Conservation (phyloP, 1,139 yeast genomes). For the Sugiyamaella sp. region DNA sequence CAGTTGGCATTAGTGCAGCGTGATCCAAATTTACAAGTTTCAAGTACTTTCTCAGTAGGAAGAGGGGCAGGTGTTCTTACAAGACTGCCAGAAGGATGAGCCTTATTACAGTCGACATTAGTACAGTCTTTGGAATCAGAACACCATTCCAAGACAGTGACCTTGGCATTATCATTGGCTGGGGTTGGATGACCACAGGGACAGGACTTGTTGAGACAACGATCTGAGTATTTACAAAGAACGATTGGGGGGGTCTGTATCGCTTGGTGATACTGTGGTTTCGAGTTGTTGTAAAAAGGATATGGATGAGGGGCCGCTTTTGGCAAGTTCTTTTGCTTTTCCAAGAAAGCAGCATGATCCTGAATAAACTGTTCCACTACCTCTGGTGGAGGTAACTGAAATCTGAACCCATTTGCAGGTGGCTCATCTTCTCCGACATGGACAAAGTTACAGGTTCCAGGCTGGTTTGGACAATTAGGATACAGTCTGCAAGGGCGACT, state of each 20-base stretch:
- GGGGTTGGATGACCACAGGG: constrained; percentile 94
- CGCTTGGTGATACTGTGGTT: not conserved
- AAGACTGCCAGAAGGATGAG: constrained; percentile 73
- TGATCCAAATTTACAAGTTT: constrained; percentile 78
- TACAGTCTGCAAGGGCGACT: constrained; percentile 72
- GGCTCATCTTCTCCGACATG: constrained; percentile 85
- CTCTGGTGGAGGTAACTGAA: constrained; percentile 17
- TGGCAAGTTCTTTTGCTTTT: constrained; percentile 2
- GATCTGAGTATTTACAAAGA: constrained; percentile 72
- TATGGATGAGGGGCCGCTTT: not conserved
- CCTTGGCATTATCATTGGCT: constrained; percentile 72
- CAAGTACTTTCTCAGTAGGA: constrained; percentile 46
- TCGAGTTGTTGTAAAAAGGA: constrained; percentile 8
- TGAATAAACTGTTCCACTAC: not conserved
- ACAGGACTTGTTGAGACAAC: constrained; percentile 76
- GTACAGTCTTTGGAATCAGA: constrained; percentile 65
- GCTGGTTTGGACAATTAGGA: constrained; percentile 77
- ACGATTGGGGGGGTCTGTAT: constrained; percentile 20
- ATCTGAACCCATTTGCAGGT: constrained; percentile 25
- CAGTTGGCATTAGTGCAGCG: constrained; percentile 78
- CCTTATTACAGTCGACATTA: constrained; percentile 63
- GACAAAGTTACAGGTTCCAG: constrained; percentile 79
- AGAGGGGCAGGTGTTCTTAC: constrained; percentile 36
- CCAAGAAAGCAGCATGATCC: constrained; percentile 7
- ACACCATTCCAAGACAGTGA: constrained; percentile 75